phyloP scores from a whole-genome alignment of 495 filamentous ascomycete genomes.

The Cercophora scortea region DNA sequence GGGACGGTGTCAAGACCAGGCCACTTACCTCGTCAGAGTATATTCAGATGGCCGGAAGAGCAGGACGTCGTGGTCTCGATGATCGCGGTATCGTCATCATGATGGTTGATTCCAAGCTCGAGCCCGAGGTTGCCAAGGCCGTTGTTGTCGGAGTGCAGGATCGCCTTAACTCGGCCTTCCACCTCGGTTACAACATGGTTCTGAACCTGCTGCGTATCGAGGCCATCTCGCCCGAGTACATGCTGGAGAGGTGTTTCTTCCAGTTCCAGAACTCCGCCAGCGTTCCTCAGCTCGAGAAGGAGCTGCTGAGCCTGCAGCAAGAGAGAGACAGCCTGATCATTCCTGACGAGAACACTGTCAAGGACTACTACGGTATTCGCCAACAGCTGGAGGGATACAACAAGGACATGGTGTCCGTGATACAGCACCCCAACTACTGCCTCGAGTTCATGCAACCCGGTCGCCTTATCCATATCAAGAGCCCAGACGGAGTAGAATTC shows the following conservation, averaged over 20 bases:
- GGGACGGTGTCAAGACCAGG: slow-evolving; percentile 71
- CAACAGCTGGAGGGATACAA: slow-evolving; percentile 73
- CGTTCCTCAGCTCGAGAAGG: slow-evolving; percentile 72
- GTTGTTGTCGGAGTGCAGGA: slow-evolving; percentile 97
- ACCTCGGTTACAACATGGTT: slow-evolving; percentile 99
- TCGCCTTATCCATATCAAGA: slow-evolving; percentile 73
- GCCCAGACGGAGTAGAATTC: slow-evolving; percentile 63
- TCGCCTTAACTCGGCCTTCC: slow-evolving; percentile 92
- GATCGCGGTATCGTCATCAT: slow-evolving; percentile 98
- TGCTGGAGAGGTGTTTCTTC: slow-evolving; percentile 94
- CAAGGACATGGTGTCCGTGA: slow-evolving; percentile 79
- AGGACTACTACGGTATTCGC: slow-evolving; percentile 84
- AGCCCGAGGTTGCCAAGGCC: slow-evolving; percentile 83
- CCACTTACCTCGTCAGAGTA: slow-evolving; percentile 95
- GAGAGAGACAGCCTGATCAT: slow-evolving; percentile 66
- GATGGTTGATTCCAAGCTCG: slow-evolving; percentile 97
- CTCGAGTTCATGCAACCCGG: slow-evolving; percentile 74
- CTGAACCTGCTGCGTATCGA: slow-evolving; percentile 93
- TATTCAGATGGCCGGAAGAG: slow-evolving; percentile 96
- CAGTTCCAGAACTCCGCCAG: slow-evolving; percentile 94
- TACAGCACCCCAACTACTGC: slow-evolving; percentile 81
- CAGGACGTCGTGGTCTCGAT: slow-evolving; percentile 92
- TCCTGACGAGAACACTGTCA: slow-evolving; percentile 74
- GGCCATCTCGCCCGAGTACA: slow-evolving; percentile 91
- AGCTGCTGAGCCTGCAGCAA: slow-evolving; percentile 65